Evolutionary conservation across 345 rosid genomes (phyloP), one percentile per base, ranked within the genome.

Genomic region (Abelmoschus esculentus): DNA sequence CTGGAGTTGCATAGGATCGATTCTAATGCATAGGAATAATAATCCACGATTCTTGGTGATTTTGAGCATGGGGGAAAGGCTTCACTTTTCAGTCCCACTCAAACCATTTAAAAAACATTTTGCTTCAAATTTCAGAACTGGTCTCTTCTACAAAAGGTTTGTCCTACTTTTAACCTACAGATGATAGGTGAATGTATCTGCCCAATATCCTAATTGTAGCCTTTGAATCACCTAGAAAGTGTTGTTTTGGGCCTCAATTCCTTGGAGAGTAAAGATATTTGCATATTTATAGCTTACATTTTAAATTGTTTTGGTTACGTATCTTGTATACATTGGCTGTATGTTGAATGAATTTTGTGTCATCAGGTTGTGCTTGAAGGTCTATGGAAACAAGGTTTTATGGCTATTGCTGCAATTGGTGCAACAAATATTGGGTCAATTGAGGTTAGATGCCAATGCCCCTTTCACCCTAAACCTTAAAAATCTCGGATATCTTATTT

Each of bases 371-470:
- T 95, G 56, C 96, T 95, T 61, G 96, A 90, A 80, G 99, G 99
- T 79, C 14, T 65, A 44, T 91, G 97, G 99, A 81, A 86, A 80
- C 84, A 86, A 82, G 97, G 97, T 28, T 89, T 79, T 76, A 83
- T 95, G 96, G 96, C 96, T 46, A 83, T 95, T 69, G 97, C 92
- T 56, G 99, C 97, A 34, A 76, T 95, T 69, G 99, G 99, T 67
- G 96, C 97, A 13, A 95, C 97, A 61, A 95, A 86, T 81, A 86
- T 91, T 76, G 99, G 99, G 38, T 95, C 99, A 4, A 91, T 95
- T 73, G 86, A 95, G 93, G 99, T 93, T 68, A 67, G 38, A 53
- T 75, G 47, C 56, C 34, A 52, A 59, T 38, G 46, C 56, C 29
- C 66, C 55, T 22, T 31, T 58, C n/a, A 13, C 47, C 4, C 55